Evolutionary conservation across 768 basidiomycete genomes (phyloP), one percentile per base, ranked within the genome.

Genomic region (Mycena polygramma): DNA sequence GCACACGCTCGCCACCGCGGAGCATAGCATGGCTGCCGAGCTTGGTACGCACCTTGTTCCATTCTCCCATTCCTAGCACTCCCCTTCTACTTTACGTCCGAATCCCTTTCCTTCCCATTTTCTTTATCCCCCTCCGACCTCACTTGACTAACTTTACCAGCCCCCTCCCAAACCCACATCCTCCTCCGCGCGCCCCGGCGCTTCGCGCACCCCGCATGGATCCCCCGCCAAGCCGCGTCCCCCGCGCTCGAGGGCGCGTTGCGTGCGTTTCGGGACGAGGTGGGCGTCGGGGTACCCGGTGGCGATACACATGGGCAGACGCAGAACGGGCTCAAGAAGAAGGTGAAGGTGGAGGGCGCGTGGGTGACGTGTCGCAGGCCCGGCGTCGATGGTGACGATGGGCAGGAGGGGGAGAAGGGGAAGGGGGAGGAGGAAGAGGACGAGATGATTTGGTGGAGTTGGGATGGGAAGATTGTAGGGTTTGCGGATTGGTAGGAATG

Each of bases 381-480:
- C 7, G 59, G 78, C 36, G 53, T 77, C 35, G 74, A 72, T 2
- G 51, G 76, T 30, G 74, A 72, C 49, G 30, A 30, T 30, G 30
- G 30, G 30, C 30, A 6, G 30, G 30, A 30, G 30, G 30, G 30
- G 30, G 30, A 30, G 30, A 6, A 30, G 30, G 30, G 30, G 6
- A 30, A 30, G 30, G 30, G 6, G 30, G 30, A 30, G 17, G 65
- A 70, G 1, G 77, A 79, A 41, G 78, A 77, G 53, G 78, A 82
- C 49, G 88, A 89, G 66, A 84, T 88, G 86, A 88, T 89, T 53
- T 89, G 88, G 88, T 89, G 88, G 88, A 87, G 82, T 63, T 89
- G 88, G 88, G 86, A 89, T 76, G 88, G 88, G 2, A 87, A 85
- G 70, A 75, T 89, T 61, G 80, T 82, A 15, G 88, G 88, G 3